phyloP scores from a whole-genome alignment of 163 green algal species.

The Picocystis sp. region DNA sequence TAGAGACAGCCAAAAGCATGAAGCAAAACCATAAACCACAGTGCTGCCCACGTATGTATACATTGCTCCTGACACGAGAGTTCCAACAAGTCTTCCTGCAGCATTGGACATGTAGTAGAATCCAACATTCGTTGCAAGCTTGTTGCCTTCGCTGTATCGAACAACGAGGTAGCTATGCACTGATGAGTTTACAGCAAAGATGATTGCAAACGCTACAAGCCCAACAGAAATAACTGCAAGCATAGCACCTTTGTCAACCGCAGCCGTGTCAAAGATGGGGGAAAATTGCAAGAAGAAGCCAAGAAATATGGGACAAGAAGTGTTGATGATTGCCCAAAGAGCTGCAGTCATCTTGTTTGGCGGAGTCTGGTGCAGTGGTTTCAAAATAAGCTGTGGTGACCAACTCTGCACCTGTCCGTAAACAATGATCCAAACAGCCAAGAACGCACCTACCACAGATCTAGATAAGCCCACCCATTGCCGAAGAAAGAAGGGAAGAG shows the following conservation, averaged over 20 bases:
- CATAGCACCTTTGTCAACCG: constrained; percentile 11
- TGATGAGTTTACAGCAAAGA: constrained; percentile 69
- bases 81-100: constrained; percentile 50
- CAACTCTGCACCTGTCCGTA: constrained; percentile 57
- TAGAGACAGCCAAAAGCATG: constrained; percentile 50
- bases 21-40: constrained; percentile 41
- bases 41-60: constrained; percentile 47
- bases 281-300: constrained; percentile 9
- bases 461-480: constrained; percentile 35
- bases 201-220: constrained; percentile 43
- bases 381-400: constrained; percentile 50
- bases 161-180: constrained; percentile 70
- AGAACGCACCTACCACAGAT: constrained; percentile 31
- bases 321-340: constrained; percentile 45
- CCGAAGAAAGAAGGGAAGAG: constrained; percentile 57
- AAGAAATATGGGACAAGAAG: constrained; percentile 15
- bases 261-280: constrained; percentile 8
- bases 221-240: constrained; percentile 24
- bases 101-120: constrained; percentile 77
- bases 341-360: constrained; percentile 53
- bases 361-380: constrained; percentile 46
- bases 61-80: constrained; percentile 43
- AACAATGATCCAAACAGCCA: constrained; percentile 50
- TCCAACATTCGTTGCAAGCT: constrained; percentile 64
- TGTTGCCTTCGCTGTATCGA: constrained; percentile 52